Conservation (phyloP, 1,284 basidiomycete genomes). For the Apiotrichum gracile region DNA sequence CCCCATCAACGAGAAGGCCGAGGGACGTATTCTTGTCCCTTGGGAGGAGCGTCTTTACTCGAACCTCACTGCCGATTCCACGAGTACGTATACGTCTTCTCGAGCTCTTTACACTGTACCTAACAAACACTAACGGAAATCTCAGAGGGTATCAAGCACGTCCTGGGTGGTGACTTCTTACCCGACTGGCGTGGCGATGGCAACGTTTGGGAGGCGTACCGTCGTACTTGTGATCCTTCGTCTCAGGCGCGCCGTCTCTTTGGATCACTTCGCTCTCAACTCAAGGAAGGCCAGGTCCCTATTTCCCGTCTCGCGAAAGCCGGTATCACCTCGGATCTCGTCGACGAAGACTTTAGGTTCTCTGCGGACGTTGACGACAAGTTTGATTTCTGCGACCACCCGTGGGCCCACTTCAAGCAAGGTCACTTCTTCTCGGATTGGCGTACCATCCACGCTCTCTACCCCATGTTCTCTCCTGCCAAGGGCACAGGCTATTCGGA, state of each 20-base stretch:
- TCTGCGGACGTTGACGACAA: constrained; percentile 56
- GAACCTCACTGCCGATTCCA: constrained; percentile 56
- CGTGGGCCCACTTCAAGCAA: constrained; percentile 75
- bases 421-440: constrained; percentile 95
- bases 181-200: constrained; percentile 79
- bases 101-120: background rate
- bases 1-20: constrained; percentile 82
- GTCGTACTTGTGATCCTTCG: constrained; percentile 76
- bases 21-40: constrained; percentile 81
- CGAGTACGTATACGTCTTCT: constrained; percentile 39
- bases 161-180: constrained; percentile 63
- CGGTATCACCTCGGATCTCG: constrained; percentile 41
- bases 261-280: constrained; percentile 58
- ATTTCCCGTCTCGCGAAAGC: constrained; percentile 46
- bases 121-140: background rate
- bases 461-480: constrained; percentile 85
- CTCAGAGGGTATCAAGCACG: constrained; percentile 57
- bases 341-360: constrained; percentile 60
- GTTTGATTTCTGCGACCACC: constrained; percentile 71
- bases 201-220: constrained; percentile 84
- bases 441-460: constrained; percentile 74
- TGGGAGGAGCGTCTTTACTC: constrained; percentile 70
- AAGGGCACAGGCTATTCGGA: constrained; percentile 76
- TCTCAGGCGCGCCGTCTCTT: constrained; percentile 74
- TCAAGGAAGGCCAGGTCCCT: constrained; percentile 47